phyloP scores from a whole-genome alignment of 495 filamentous ascomycete species.

The Friedmanniomyces endolithicus region DNA sequence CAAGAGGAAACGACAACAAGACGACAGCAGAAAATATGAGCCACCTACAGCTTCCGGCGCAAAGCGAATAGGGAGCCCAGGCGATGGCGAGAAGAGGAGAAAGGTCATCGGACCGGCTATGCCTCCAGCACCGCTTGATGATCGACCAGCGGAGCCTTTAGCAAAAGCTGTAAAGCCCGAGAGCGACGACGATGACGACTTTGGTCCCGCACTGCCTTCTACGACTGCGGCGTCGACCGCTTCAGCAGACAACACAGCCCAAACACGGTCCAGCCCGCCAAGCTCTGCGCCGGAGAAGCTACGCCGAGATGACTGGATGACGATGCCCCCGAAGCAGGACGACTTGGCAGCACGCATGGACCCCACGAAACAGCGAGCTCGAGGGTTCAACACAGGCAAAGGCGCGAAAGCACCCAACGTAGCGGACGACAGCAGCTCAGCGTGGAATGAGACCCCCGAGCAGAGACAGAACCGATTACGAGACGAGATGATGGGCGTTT shows the following conservation, averaged over 20 bases:
- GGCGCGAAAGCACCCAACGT: constrained; percentile 36
- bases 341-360: constrained; percentile 58
- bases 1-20: constrained; percentile 31
- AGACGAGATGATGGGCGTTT: constrained; percentile 74
- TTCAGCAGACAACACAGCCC: not conserved
- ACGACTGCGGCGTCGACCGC: constrained; percentile 8
- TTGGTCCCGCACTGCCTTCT: constrained; percentile 71
- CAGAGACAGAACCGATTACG: constrained; percentile 69
- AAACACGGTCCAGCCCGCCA: not conserved
- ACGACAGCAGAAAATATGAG: constrained; percentile 17
- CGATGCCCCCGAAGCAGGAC: constrained; percentile 58
- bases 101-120: constrained; percentile 31
- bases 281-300: constrained; percentile 31
- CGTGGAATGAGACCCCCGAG: constrained; percentile 90
- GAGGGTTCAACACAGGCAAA: constrained; percentile 73
- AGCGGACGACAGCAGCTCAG: constrained; percentile 37
- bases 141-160: constrained; percentile 24
- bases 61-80: constrained; percentile 21
- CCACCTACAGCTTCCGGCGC: constrained; percentile 20
- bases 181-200: constrained; percentile 48
- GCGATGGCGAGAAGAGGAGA: constrained; percentile 34
- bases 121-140: constrained; percentile 42
- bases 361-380: constrained; percentile 68
- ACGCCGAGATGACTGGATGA: constrained; percentile 87
- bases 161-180: constrained; percentile 32